Percentiles rank a stretch among this genome's conserved stretches.
phyloP scores from a whole-genome alignment of 2,329 filamentous ascomycete species.

The Neocatenulostroma microsporum region DNA sequence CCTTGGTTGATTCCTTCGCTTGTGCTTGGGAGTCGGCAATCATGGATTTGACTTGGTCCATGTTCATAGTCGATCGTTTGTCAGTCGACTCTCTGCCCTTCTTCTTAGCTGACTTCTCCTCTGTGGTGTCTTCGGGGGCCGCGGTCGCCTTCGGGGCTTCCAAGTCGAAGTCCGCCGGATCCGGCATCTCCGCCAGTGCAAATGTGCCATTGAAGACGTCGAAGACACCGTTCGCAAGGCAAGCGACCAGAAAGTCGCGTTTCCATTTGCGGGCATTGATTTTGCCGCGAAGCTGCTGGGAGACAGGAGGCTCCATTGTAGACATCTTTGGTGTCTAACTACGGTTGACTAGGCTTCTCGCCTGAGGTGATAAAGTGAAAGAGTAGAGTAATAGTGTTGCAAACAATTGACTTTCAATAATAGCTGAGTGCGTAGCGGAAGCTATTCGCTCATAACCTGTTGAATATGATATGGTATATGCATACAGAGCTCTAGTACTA shows the following conservation, averaged over 20 bases:
- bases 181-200: background rate
- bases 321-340: no score
- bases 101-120: no score
- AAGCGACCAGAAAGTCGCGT: background rate
- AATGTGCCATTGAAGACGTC: slow-evolving; percentile 1
- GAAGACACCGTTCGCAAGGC: background rate
- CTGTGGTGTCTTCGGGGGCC: no score
- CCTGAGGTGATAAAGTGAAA: background rate
- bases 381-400: background rate
- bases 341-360: no score
- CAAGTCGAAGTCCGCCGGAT: background rate
- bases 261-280: background rate
- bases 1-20: background rate
- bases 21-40: background rate
- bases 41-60: background rate
- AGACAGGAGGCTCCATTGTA: background rate
- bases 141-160: no score
- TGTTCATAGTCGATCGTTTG: background rate
- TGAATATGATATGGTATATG: slow-evolving; percentile 1
- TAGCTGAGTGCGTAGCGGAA: slow-evolving; percentile 2
- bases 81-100: background rate
- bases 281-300: no score
- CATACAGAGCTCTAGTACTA: slow-evolving; percentile 1
- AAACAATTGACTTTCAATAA: no score
- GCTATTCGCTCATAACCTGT: slow-evolving; percentile 1